Percentiles rank a stretch among this genome's conserved stretches.
Conservation (phyloP, 2,329 filamentous ascomycete species). For the Microcyclosporella mali region DNA sequence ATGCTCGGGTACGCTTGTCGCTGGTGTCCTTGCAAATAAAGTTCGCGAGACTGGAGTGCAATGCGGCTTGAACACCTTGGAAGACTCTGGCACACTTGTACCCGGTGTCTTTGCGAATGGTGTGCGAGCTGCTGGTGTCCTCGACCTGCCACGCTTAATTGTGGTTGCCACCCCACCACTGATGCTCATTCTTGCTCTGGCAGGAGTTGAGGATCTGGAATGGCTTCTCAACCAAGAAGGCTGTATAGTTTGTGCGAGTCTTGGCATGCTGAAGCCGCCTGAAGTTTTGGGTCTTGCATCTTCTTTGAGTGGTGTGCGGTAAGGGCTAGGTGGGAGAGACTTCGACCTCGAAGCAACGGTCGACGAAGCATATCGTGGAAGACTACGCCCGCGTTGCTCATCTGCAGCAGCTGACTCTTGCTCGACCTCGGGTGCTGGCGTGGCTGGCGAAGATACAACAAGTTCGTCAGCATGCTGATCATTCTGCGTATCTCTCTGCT, state of each 20-base stretch:
- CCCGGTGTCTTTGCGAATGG: constrained; percentile 1
- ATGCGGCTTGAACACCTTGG: no score
- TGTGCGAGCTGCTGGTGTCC: constrained; percentile 1
- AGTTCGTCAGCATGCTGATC: constrained; percentile 3
- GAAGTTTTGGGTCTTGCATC: constrained; percentile 24
- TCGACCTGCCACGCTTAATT: not conserved
- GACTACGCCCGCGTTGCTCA: not conserved
- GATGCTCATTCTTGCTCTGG: not conserved
- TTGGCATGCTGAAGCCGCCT: constrained; percentile 25
- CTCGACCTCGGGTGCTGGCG: no score
- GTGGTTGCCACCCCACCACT: constrained; percentile 5
- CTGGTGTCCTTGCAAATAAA: not conserved
- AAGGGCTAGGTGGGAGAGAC: constrained; percentile 24
- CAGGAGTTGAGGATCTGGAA: constrained; percentile 1
- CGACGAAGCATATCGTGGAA: constrained; percentile 29
- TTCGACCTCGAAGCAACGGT: constrained; percentile 31
- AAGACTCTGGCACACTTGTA: not conserved
- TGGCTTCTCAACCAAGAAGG: not conserved
- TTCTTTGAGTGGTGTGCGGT: constrained; percentile 14
- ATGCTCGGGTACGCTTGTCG: not conserved
- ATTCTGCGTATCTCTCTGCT: constrained; percentile 3
- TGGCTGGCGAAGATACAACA: no score
- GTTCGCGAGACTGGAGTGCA: no score
- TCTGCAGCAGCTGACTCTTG: no score
- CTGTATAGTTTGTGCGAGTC: constrained; percentile 3